These are phyloP conservation scores for Trichoderma atrobrunneum DNA, from an alignment of 2,329 filamentous ascomycete genomes.

Conservation along the genomic window DNA sequence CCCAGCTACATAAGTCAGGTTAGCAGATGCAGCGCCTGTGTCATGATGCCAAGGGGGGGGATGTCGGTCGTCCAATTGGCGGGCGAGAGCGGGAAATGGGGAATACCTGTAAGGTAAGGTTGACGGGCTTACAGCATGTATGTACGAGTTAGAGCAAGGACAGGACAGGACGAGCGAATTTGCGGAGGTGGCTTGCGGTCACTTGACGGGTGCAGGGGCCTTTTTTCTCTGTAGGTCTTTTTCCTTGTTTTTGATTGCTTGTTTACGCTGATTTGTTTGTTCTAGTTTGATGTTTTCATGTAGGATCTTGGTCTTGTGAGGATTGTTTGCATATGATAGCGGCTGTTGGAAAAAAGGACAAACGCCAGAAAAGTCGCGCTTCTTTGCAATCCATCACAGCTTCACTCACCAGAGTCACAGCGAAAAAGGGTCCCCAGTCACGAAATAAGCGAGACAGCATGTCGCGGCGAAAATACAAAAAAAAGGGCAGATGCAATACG, in stretches of 20 bases:
- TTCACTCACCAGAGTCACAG: too few species aligned
- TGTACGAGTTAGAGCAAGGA: neutral
- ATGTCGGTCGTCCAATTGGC: neutral
- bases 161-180: neutral
- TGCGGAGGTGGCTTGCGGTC: conserved; percentile 20
- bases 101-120: neutral
- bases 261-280: neutral
- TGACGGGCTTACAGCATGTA: neutral
- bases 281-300: neutral
- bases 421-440: neutral
- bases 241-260: neutral
- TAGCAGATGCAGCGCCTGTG: neutral
- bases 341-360: neutral
- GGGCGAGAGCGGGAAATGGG: neutral
- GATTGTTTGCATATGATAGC: neutral
- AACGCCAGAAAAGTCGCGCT: neutral
- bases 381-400: neutral
- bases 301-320: neutral
- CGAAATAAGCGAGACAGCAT: neutral
- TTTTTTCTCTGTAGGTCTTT: neutral
- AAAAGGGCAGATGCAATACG: conserved; percentile 1
- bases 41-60: neutral
- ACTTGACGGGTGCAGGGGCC: conserved; percentile 10
- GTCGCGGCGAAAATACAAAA: neutral
- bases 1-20: neutral